A percentile compares a stretch with the other conserved stretches of the same genome.
These are phyloP conservation scores for Raffaelea deltoideospora DNA, from an alignment of 2,329 filamentous ascomycete genomes.

Conservation along the genomic window DNA sequence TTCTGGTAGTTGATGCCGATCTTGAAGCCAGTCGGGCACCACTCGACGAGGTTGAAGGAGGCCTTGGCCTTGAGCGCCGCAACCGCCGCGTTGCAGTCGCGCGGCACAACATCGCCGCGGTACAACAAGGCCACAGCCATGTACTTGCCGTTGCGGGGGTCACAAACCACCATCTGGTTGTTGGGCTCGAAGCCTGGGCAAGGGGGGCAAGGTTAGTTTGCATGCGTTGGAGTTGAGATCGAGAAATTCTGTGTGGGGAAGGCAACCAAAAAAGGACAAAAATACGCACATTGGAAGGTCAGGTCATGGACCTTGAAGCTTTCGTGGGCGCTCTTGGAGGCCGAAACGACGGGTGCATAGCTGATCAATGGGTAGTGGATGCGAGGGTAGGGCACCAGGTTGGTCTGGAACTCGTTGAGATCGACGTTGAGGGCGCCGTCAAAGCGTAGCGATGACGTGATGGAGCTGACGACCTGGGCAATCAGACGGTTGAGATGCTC, in stretches of 20 bases:
- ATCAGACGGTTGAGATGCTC: slow-evolving; percentile 61
- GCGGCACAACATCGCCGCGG: slow-evolving; percentile 56
- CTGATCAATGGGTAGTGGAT: slow-evolving; percentile 63
- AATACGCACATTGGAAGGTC: slow-evolving; percentile 52
- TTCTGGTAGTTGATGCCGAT: slow-evolving; percentile 63
- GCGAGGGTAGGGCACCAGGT: slow-evolving; percentile 57
- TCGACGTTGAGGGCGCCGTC: slow-evolving; percentile 61
- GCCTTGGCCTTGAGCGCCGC: slow-evolving; percentile 54
- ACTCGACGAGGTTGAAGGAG: slow-evolving; percentile 60
- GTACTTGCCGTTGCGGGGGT: slow-evolving; percentile 61
- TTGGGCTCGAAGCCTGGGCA: slow-evolving; percentile 54
- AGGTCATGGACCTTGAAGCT: slow-evolving; percentile 74
- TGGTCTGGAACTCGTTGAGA: slow-evolving; percentile 66
- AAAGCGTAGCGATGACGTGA: slow-evolving; percentile 58
- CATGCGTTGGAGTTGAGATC: too few relatives aligned
- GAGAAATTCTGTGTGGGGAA: neutral
- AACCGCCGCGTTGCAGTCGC: slow-evolving; percentile 53
- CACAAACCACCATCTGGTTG: slow-evolving; percentile 67
- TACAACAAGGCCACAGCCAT: slow-evolving; percentile 61
- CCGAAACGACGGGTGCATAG: slow-evolving; percentile 57
- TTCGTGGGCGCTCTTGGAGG: slow-evolving; percentile 67
- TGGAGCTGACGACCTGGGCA: slow-evolving; percentile 59
- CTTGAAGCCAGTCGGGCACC: slow-evolving; percentile 65
- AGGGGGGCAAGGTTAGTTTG: too few relatives aligned
- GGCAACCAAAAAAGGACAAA: neutral